Evolutionary conservation across 2,329 filamentous ascomycete species (phyloP).

Genomic region (Arachnomyces sp.): DNA sequence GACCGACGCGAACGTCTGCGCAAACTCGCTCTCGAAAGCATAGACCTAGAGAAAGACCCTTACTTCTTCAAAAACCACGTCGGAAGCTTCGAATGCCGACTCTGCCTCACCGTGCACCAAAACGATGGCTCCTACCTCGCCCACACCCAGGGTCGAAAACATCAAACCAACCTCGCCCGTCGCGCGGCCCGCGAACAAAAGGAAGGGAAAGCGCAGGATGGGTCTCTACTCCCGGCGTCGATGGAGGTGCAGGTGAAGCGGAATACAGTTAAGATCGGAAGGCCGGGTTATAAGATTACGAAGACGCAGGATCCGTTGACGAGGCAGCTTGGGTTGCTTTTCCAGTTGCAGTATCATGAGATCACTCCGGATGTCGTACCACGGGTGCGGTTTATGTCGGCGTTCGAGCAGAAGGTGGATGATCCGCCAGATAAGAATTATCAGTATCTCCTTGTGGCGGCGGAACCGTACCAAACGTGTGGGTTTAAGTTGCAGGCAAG

Average conservation of each 20-base stretch:
- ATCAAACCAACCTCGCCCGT: constrained; percentile 94
- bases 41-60: constrained; percentile 97
- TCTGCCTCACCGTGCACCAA: constrained; percentile 95
- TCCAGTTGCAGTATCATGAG: constrained; percentile 93
- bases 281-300: constrained; percentile 95
- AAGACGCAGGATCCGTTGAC: constrained; percentile 88
- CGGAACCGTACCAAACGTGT: constrained; percentile 96
- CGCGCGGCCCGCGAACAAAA: constrained; percentile 93
- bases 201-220: constrained; percentile 62
- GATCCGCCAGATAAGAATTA: constrained; percentile 84
- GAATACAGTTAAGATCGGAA: constrained; percentile 88
- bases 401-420: constrained; percentile 91
- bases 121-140: constrained; percentile 98
- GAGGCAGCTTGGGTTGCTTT: constrained; percentile 82
- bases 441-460: constrained; percentile 90
- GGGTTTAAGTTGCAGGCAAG: constrained; percentile 91
- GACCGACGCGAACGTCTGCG: constrained; percentile 94
- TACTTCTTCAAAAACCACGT: constrained; percentile 99
- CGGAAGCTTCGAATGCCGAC: constrained; percentile 92
- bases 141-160: constrained; percentile 96
- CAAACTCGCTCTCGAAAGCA: constrained; percentile 96
- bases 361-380: constrained; percentile 68
- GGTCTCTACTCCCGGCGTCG: constrained; percentile 62
- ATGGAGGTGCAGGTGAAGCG: constrained; percentile 71
- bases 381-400: constrained; percentile 93